Conservation (phyloP, 495 filamentous ascomycete species). For the Achaetomiella virescens region DNA sequence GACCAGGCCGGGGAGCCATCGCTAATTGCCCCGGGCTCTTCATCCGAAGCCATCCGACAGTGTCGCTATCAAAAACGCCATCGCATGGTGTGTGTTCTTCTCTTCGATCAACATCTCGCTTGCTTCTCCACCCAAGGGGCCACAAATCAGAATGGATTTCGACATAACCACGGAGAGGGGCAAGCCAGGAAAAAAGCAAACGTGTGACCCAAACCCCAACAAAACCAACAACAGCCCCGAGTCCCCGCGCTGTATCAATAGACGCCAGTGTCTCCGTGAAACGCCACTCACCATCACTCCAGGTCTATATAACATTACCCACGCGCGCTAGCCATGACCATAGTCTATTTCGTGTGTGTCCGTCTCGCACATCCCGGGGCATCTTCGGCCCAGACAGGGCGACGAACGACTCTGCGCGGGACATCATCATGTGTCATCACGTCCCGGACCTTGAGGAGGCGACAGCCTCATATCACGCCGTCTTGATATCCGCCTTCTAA, state of each 20-base stretch:
- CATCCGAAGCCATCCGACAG: no score
- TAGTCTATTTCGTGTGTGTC: slow-evolving; percentile 1
- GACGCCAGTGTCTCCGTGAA: not conserved
- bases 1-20: no score
- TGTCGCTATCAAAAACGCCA: no score
- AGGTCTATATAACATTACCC: slow-evolving; percentile 9
- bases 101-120: no score
- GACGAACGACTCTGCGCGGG: not conserved
- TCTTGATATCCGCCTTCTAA: slow-evolving; percentile 16
- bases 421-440: not conserved
- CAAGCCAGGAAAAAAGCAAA: not conserved
- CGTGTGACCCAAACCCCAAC: not conserved
- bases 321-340: not conserved
- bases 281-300: not conserved
- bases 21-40: no score
- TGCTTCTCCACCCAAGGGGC: no score
- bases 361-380: not conserved
- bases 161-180: not conserved
- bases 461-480: not conserved
- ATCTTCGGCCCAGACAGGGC: not conserved
- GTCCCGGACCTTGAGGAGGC: not conserved
- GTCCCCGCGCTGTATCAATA: not conserved
- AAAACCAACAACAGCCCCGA: not conserved
- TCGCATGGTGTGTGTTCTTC: no score
- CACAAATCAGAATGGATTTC: not conserved